phyloP scores from a whole-genome alignment of 352 stramenopile species.

The Globisporangium apiculatum region DNA sequence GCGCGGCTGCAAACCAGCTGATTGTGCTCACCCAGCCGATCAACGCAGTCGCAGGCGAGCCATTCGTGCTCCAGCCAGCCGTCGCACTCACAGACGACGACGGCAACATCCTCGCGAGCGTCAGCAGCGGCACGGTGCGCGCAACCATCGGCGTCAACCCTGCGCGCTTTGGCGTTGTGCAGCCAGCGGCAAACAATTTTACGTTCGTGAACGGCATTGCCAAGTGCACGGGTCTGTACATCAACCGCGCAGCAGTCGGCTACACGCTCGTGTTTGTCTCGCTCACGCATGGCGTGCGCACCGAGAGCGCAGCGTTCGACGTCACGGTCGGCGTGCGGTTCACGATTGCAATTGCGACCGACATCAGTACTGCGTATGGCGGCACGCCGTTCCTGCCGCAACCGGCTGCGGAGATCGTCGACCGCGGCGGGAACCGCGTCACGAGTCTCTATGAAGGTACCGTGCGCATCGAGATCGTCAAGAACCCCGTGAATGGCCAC shows the following conservation, averaged over 20 bases:
- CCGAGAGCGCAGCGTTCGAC: constrained; percentile 66
- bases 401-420: constrained; percentile 65
- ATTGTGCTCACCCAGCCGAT: constrained; percentile 64
- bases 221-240: constrained; percentile 60
- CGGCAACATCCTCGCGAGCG: constrained; percentile 62
- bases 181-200: constrained; percentile 39
- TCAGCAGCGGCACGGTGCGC: constrained; percentile 46
- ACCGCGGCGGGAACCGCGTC: constrained; percentile 71
- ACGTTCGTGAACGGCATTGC: constrained; percentile 70
- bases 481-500: constrained; percentile 47
- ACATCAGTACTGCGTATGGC: constrained; percentile 76
- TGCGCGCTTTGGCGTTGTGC: constrained; percentile 39
- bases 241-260: constrained; percentile 48
- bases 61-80: constrained; percentile 48
- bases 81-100: constrained; percentile 69
- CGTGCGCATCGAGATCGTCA: constrained; percentile 57
- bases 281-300: constrained; percentile 53
- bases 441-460: constrained; percentile 32
- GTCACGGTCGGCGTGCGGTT: constrained; percentile 56
- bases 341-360: constrained; percentile 49
- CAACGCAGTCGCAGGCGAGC: constrained; percentile 52
- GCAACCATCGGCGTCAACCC: constrained; percentile 51
- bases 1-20: constrained; percentile 24
- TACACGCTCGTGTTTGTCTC: constrained; percentile 73
- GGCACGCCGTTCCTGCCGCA: constrained; percentile 73